Evolutionary conservation across 1,284 basidiomycete genomes (phyloP), one percentile per base, ranked within the genome.

Genomic region (Trametes hirsuta): DNA sequence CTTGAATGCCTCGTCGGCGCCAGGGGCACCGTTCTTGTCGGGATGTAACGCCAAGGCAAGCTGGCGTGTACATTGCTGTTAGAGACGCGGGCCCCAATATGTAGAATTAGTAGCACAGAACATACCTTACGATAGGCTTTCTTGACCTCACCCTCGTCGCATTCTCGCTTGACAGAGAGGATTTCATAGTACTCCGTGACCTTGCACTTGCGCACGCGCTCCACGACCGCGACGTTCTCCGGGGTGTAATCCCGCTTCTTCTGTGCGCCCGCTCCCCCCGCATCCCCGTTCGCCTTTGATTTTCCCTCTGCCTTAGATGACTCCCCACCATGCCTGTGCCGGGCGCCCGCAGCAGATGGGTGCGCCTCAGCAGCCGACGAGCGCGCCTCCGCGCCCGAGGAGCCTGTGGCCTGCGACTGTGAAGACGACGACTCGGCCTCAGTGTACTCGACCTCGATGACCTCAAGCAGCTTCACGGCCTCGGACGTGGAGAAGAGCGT

Each of bases 1-100:
- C 81, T 99, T 99, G 81, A 99, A 99, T 1, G 97, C 97, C 75
- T 99, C 97, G 66, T 99, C 97, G 14, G 97, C 97, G 18, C 96
- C 95, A 12, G 97, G 97, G 18, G 97, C 97, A 15, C 94, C 92
- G 71, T 98, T 98, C 80, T 98, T 98, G 76, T 99, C 97, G 0
- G 97, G 97, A 79, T 98, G 97, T 64, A 98, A 76, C 50, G 92
- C 91, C 59, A 99, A 79, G 40, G 97, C 97, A 58, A 98, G 84
- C 94, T 97, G 18, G 14, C 48, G 12, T 49, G 44, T 30, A 14
- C 37, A 18, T 18, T 34, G 9, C 11, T 11, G 30, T 53, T 40
- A 53, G 39, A 47, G 3, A 65, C 55, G 39, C 30, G 52, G 42
- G 47, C 10, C 36, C 1, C 18, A 51, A 41, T 11, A 54, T 52